Conservation (phyloP, 306 rosid species). For the Cucurbita pepo region DNA sequence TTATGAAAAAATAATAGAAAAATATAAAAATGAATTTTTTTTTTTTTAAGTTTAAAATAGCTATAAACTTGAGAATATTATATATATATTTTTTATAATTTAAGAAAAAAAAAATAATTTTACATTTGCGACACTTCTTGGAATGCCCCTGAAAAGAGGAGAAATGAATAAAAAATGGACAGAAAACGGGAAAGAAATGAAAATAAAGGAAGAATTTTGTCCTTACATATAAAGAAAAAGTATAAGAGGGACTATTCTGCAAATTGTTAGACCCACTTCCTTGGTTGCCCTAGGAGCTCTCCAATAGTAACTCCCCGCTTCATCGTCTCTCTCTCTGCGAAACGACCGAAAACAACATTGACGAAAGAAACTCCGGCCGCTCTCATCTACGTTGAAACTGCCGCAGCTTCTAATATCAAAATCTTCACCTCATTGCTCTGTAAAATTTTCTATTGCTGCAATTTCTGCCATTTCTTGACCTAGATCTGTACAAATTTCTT, state of each 20-base stretch:
- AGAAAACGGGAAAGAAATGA: not conserved
- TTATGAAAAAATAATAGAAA: too few relatives aligned
- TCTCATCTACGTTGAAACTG: not conserved
- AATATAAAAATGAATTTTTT: too few relatives aligned
- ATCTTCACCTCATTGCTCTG: not conserved
- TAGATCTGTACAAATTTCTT: constrained; percentile 6
- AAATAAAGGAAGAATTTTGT: not conserved
- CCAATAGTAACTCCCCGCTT: not conserved
- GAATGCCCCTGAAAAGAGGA: not conserved
- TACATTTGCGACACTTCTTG: not conserved
- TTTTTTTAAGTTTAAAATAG: too few relatives aligned
- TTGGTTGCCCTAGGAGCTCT: constrained; percentile 4
- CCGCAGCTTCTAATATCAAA: not conserved
- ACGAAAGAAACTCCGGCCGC: constrained; percentile 4
- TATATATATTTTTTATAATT: too few relatives aligned
- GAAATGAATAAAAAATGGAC: not conserved
- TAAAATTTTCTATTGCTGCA: not conserved
- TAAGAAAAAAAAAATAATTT: not conserved
- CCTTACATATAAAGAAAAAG: not conserved
- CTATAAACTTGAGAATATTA: too few relatives aligned
- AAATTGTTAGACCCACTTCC: not conserved
- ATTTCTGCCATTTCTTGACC: not conserved
- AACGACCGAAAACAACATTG: not conserved
- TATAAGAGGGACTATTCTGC: not conserved
- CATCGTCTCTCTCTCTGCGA: constrained; percentile 2